Evolutionary conservation across 306 rosid genomes (phyloP), one percentile per base, ranked within the genome.

Genomic region (Citrullus mucosospermus): DNA sequence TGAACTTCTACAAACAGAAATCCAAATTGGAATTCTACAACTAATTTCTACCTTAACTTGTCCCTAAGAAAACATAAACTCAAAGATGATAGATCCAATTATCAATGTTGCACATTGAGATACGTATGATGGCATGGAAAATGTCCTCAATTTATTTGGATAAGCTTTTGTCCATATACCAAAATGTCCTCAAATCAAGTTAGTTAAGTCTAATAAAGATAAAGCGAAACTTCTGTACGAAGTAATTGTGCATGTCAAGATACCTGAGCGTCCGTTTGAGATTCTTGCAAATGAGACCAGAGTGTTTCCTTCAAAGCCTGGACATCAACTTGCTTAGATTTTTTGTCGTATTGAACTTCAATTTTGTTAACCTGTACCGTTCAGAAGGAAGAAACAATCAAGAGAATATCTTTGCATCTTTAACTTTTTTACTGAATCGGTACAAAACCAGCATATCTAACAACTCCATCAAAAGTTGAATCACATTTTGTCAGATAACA

Each of bases 291-390:
- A 70, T 85, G 89, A 78, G 83, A 88, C 99, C 97, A 95, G 55
- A 92, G 91, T 34, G 97, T 91, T 78, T 77, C 81, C 85, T 95
- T 95, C 69, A 95, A 85, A 25, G 82, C 93, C 84, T 95, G 93
- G 82, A 91, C 99, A 61, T 92, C 97, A 53, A 95, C 99, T 88
- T 91, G 97, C 79, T 91, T 95, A 67, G 99, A 89, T 62, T 97
- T 92, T 88, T 89, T 95, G 90, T 92, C 99, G 77, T 86, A 92
- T 82, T 90, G 92, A 46, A 95, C 99, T 87, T 95, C 91, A 70
- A 91, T 87, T 91, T 95, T 95, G 79, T 87, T 92, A 79, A 95
- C 97, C 97, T 95, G 88, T 16, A 67, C 80, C 46, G 72, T 84
- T 81, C 10, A 68, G 11, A 85, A 72, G 71, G 38, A 46, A 67